Evolutionary conservation across 345 rosid species (phyloP).

Genomic region (Trapa incisa): DNA sequence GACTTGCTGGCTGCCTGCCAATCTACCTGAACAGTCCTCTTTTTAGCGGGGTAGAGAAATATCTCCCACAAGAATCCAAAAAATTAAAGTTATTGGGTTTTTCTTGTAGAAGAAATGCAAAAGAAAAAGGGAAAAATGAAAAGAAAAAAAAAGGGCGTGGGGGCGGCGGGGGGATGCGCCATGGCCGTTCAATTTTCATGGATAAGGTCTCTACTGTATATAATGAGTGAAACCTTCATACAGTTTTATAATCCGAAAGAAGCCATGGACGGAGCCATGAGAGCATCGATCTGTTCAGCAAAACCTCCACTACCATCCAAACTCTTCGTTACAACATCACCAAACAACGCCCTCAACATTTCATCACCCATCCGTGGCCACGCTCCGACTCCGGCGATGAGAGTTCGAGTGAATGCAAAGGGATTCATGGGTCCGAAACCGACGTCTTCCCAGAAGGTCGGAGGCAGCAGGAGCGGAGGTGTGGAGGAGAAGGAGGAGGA

Average conservation of each 20-base stretch:
- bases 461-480: constrained; percentile 1
- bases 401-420: constrained; percentile 8
- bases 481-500: constrained; percentile 9
- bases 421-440: constrained; percentile 9
- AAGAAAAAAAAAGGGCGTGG: neutral
- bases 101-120: no score
- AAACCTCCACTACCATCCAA: constrained; percentile 1
- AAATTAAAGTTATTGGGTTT: neutral
- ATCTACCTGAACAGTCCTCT: no score
- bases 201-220: constrained; percentile 1
- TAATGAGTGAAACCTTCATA: neutral
- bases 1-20: no score
- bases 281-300: constrained; percentile 1
- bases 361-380: neutral
- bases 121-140: neutral
- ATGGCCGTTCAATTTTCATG: neutral
- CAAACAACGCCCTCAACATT: neutral
- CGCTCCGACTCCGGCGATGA: constrained; percentile 7
- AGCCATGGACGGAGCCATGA: constrained; percentile 4
- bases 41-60: neutral
- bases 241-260: neutral
- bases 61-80: neutral
- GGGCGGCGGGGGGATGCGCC: neutral
- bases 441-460: neutral
- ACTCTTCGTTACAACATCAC: constrained; percentile 5